Evolutionary conservation across 1,139 yeast species (phyloP).

Genomic region (Lodderomyces jiufengensis): DNA sequence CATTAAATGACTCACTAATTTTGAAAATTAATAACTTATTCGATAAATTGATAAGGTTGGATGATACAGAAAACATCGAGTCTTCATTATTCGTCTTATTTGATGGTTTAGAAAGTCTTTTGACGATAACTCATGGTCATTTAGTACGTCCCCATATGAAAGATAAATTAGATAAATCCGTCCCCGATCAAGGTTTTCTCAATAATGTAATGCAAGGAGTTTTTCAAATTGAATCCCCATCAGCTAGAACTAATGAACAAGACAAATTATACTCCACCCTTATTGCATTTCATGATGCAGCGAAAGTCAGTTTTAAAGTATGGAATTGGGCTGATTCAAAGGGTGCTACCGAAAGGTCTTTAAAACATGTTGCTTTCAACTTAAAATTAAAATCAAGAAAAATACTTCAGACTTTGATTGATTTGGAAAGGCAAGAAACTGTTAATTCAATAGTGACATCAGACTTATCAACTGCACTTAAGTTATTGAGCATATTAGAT

Average conservation of each 20-base stretch:
- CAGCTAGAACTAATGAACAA: constrained; percentile 51
- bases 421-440: constrained; percentile 69
- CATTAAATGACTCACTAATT: constrained; percentile 50
- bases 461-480: constrained; percentile 24
- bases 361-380: constrained; percentile 61
- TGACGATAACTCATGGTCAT: constrained; percentile 61
- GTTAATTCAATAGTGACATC: constrained; percentile 58
- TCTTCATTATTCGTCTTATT: constrained; percentile 50
- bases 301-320: constrained; percentile 51
- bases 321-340: constrained; percentile 75
- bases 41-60: constrained; percentile 14
- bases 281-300: constrained; percentile 61
- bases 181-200: constrained; percentile 46
- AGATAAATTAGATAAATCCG: constrained; percentile 5
- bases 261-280: constrained; percentile 54
- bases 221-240: constrained; percentile 73
- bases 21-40: constrained; percentile 41
- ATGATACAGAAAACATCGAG: constrained; percentile 30
- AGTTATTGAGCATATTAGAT: constrained; percentile 72
- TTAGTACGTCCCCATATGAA: constrained; percentile 34
- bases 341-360: constrained; percentile 35
- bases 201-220: constrained; percentile 85
- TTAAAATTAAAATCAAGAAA: constrained; percentile 70
- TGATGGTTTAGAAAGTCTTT: constrained; percentile 63
- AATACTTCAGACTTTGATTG: constrained; percentile 64